Percentiles rank a stretch among this genome's conserved stretches.
phyloP scores from a whole-genome alignment of 805 yeast genomes.

The Lipomyces sp. region DNA sequence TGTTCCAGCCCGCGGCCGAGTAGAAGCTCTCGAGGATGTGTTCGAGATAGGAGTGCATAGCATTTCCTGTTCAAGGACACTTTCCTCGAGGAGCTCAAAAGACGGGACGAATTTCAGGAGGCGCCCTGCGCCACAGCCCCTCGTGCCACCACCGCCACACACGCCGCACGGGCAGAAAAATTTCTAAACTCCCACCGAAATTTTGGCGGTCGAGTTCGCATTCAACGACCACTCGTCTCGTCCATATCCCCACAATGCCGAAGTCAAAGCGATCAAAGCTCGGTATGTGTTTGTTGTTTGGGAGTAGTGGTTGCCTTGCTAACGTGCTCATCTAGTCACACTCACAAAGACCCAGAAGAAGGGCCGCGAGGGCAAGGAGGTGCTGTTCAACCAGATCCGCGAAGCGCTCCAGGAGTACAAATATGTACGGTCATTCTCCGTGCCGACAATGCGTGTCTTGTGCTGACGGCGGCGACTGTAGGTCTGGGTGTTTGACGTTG shows the following conservation, averaged over 20 bases:
- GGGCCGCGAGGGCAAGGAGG: slow-evolving; percentile 86
- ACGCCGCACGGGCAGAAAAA: slow-evolving; percentile 2
- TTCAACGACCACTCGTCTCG: slow-evolving; percentile 9
- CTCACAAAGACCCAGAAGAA: slow-evolving; percentile 95
- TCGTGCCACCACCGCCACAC: slow-evolving; percentile 4
- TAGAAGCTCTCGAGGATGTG: slow-evolving; percentile 72
- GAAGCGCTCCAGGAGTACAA: slow-evolving; percentile 70
- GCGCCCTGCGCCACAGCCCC: slow-evolving; percentile 1
- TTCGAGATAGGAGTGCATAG: slow-evolving; percentile 84
- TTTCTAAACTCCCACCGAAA: slow-evolving; percentile 8
- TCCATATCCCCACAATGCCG: slow-evolving; percentile 60
- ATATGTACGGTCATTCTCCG: slow-evolving; percentile 44
- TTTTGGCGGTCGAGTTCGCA: neutral
- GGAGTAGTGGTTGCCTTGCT: neutral
- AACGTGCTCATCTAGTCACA: slow-evolving; percentile 51
- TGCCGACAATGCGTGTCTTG: neutral
- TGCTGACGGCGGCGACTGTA: neutral
- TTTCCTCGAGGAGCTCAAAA: neutral
- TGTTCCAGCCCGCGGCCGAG: slow-evolving; percentile 70
- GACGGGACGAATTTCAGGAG: neutral
- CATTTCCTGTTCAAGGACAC: neutral
- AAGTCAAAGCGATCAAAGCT: slow-evolving; percentile 96
- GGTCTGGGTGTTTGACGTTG: slow-evolving; percentile 78
- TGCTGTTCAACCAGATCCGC: slow-evolving; percentile 88
- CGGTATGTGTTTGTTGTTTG: slow-evolving; percentile 31